Conservation (phyloP, 345 rosid genomes). For the Syzygium aqueum region DNA sequence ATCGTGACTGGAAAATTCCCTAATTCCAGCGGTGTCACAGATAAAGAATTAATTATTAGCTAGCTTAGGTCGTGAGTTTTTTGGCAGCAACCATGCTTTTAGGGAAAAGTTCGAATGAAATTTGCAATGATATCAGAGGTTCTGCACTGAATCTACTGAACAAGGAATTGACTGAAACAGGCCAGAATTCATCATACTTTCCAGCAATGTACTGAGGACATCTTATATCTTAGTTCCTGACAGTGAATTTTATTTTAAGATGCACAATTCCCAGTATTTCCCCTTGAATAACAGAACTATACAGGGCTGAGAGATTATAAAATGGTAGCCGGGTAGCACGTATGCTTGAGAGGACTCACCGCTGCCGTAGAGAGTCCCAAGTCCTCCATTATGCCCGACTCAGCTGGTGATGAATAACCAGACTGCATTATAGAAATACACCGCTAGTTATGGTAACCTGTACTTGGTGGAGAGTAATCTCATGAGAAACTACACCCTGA, state of each 20-base stretch:
- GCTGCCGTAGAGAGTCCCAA: slow-evolving; percentile 51
- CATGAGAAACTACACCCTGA: background rate
- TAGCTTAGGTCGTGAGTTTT: too few species aligned
- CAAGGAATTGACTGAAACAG: background rate
- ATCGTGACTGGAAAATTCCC: background rate
- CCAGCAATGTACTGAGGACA: background rate
- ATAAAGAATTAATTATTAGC: background rate
- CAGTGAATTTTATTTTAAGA: background rate
- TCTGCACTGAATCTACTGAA: background rate
- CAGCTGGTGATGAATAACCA: slow-evolving; percentile 57
- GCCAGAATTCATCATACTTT: background rate
- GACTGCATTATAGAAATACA: slow-evolving; percentile 11
- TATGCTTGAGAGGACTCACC: slow-evolving; percentile 16
- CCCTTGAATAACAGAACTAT: background rate
- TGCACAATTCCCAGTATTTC: background rate
- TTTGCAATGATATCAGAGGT: background rate
- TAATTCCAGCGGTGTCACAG: background rate
- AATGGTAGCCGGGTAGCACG: background rate
- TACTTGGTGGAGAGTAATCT: background rate
- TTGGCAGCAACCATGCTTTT: background rate
- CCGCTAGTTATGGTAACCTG: background rate
- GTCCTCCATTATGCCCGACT: slow-evolving; percentile 48
- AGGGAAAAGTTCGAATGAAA: background rate
- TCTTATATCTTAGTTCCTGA: background rate
- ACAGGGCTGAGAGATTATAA: background rate